Evolutionary conservation across 129 eudicot genomes (phyloP), one percentile per base, ranked within the genome.

Genomic region (Saposhnikovia divaricata): DNA sequence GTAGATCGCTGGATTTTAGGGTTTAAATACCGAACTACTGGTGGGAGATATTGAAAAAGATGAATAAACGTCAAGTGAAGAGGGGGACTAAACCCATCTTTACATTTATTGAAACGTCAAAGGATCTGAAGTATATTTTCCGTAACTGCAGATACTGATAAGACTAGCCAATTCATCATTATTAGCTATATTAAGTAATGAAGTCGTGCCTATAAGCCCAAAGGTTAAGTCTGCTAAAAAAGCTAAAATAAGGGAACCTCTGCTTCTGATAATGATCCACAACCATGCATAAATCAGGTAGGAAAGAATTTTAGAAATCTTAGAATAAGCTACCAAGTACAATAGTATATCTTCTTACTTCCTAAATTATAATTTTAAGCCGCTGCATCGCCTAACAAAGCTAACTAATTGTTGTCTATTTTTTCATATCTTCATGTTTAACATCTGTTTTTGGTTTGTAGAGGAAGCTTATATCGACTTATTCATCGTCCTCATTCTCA

Each of bases 401-500:
- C 21, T 66, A 13, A n/a, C 14, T 25, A 66, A 9, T 66, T 25
- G 19, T 11, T 69, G 40, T 27, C 21, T 69, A 13, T 5, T 3
- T 31, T 31, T 0, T 13, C 11, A 1, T 28, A 44, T 2, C 16
- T 31, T 4, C 27, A 46, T 79, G 4, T 28, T 16, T 80, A 6
- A 45, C 73, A 40, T 5, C 40, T 44, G 14, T 40, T 72, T 79
- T 55, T 76, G 59, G 15, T 82, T 81, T 87, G 59, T 25, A 94
- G 98, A 66, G 99, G 99, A 86, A 96, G 99, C 90, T 92, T 96
- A 82, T 89, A 92, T 80, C 88, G 97, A 86, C 91, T 96, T 68
- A 93, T 96, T 78, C 99, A 96, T 88, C 97, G 99, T 55, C 99
- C 99, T 83, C 92, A 96, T 44, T 89, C 87, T 86, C 99, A 96